Evolutionary conservation across 441 rosid species (phyloP).

Genomic region (Bruguiera hainesii): DNA sequence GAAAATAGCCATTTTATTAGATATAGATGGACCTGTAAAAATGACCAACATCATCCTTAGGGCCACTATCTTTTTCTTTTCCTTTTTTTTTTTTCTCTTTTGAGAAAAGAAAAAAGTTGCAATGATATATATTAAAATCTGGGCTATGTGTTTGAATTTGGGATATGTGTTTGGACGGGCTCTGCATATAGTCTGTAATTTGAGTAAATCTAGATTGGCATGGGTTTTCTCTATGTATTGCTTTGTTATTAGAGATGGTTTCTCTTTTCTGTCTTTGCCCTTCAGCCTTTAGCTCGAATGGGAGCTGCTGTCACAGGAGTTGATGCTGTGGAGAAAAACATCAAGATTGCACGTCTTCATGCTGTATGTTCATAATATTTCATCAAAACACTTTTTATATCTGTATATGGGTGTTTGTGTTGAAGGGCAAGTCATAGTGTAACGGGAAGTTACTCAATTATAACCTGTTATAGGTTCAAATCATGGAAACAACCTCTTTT

Average conservation of each 20-base stretch:
- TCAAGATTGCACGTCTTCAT: conserved; percentile 85
- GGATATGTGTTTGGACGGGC: not conserved
- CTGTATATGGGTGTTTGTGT: not conserved
- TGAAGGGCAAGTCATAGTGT: not conserved
- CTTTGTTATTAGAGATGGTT: not conserved
- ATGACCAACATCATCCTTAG: too few species aligned
- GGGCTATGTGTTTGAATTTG: too few species aligned
- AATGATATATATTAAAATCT: too few species aligned
- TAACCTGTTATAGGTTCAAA: too few species aligned
- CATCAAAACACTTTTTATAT: not conserved
- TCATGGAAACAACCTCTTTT: too few species aligned
- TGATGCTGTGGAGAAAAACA: conserved; percentile 92
- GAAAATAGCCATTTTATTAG: too few species aligned
- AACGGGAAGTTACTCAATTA: too few species aligned
- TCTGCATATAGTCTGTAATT: not conserved
- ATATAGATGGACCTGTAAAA: too few species aligned
- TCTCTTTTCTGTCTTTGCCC: conserved; percentile 16
- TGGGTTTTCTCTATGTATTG: not conserved
- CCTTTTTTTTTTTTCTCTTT: too few species aligned
- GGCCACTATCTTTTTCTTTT: too few species aligned
- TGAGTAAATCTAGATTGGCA: not conserved
- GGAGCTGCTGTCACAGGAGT: conserved; percentile 91
- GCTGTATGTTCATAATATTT: conserved; percentile 58
- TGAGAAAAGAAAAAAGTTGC: too few species aligned
- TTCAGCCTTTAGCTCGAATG: conserved; percentile 94